Evolutionary conservation across 139 green algal species (phyloP), one percentile per base, ranked within the genome.

Genomic region (Penium margaritaceum): DNA sequence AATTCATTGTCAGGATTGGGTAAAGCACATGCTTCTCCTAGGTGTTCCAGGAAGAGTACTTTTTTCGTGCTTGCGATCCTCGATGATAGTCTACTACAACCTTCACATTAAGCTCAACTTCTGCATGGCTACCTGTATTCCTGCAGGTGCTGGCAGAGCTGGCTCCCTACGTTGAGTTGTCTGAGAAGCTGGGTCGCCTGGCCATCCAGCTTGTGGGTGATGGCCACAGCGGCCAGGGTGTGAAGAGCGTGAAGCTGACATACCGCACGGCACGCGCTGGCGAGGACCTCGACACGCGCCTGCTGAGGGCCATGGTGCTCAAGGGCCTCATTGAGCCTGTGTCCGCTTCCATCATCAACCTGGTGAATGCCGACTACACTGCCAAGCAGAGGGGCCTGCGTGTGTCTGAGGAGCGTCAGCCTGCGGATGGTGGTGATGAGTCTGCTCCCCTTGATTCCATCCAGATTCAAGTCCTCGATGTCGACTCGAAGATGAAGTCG

Each of bases 331-430:
- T 84, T 12, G 78, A 84, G 78, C 78, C 75, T 4, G 70, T 81
- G 43, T 62, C 39, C 60, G 38, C 19, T n/a, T 43, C 60, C 19
- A 63, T 79, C 14, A 87, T 96, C 54, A 97, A 96, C 86, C 84
- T 96, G 61, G 91, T 97, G 12, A 97, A 97, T 74, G 92, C 92
- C 1, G 92, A 97, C 86, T 86, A 97, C 67, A 80, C 96, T 63
- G 90, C 92, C 58, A 88, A 93, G 83, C 88, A 91, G 58, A 72
- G 93, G 29, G 91, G 91, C 44, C 76, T 97, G 57, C 77, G 80
- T 47, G 89, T 95, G 51, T 72, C 73, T 9, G 90, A 95, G 75
- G 88, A 83, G 32, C 86, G 81, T 39, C 63, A 87, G 27, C 68
- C 63, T 5, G 68, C 83, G 21, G 84, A 85, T 41, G 69, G 77